These are phyloP conservation scores for Viola pubescens DNA, from an alignment of 441 rosid species.

Conservation along the genomic window DNA sequence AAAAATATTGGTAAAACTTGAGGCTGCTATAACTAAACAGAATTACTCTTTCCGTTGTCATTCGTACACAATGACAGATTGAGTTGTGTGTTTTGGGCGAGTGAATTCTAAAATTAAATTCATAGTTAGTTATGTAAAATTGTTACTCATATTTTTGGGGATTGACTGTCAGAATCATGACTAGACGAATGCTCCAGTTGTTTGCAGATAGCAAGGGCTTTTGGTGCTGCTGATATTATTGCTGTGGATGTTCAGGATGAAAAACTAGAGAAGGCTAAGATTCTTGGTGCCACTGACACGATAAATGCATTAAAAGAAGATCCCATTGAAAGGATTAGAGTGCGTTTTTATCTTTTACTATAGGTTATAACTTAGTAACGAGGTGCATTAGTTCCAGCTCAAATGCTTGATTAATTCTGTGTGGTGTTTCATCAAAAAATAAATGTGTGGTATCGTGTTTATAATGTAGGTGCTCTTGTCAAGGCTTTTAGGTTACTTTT, in stretches of 20 bases:
- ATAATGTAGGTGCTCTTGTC: not conserved
- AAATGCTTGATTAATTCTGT: not conserved
- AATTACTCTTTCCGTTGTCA: too few relatives aligned
- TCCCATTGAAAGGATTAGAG: conserved; percentile 70
- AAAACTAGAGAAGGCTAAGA: conserved; percentile 69
- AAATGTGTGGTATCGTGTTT: not conserved
- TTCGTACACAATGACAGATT: too few relatives aligned
- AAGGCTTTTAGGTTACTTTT: not conserved
- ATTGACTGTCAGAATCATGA: conserved; percentile 20
- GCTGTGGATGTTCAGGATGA: conserved; percentile 94
- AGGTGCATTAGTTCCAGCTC: conserved; percentile 4
- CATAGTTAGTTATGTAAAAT: too few relatives aligned
- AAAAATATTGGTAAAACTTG: too few relatives aligned
- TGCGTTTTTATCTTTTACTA: conserved; percentile 21
- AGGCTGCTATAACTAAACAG: too few relatives aligned
- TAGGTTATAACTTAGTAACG: not conserved
- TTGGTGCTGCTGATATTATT: conserved; percentile 91
- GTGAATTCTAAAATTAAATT: too few relatives aligned
- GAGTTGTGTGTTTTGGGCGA: too few relatives aligned
- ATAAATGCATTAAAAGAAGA: conserved; percentile 75
- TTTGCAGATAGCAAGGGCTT: conserved; percentile 96
- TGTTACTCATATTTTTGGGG: not conserved
- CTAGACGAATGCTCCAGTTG: conserved; percentile 50
- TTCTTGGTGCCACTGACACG: conserved; percentile 80
- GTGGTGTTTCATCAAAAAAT: too few relatives aligned